Percentiles rank a stretch among this genome's conserved stretches.
phyloP scores from a whole-genome alignment of 2,329 filamentous ascomycete species.

The Metarhizium robertsii region DNA sequence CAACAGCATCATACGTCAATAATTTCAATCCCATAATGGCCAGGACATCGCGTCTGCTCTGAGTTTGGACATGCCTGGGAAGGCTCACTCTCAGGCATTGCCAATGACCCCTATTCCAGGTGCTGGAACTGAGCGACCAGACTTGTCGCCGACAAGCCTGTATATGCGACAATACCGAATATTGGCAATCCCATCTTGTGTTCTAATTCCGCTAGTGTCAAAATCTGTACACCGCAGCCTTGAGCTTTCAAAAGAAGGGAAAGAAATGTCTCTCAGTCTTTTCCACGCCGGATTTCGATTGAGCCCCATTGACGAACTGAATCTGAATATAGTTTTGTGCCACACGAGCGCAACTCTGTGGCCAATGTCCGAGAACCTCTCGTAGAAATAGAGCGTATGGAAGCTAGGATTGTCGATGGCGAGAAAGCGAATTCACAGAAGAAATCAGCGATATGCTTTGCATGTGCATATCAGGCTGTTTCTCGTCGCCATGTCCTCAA shows the following conservation, averaged over 20 bases:
- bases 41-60: neutral
- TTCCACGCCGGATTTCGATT: too few species aligned
- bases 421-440: too few species aligned
- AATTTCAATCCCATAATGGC: neutral
- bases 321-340: too few species aligned
- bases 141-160: constrained; percentile 89
- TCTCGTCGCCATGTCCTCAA: too few species aligned
- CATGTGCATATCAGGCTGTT: too few species aligned
- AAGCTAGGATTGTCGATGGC: too few species aligned
- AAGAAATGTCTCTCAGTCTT: too few species aligned
- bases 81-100: neutral
- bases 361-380: too few species aligned
- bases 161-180: constrained; percentile 79
- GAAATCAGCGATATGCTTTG: too few species aligned
- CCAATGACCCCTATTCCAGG: neutral
- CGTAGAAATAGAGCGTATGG: too few species aligned
- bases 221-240: constrained; percentile 86
- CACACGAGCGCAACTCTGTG: too few species aligned
- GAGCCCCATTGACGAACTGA: too few species aligned
- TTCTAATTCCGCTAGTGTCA: constrained; percentile 87
- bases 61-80: neutral
- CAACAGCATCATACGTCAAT: neutral
- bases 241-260: constrained; percentile 83
- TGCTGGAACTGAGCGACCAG: constrained; percentile 57
- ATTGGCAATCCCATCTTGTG: constrained; percentile 94